phyloP scores from a whole-genome alignment of 2,329 filamentous ascomycete genomes.

The Aspergillus sp. region DNA sequence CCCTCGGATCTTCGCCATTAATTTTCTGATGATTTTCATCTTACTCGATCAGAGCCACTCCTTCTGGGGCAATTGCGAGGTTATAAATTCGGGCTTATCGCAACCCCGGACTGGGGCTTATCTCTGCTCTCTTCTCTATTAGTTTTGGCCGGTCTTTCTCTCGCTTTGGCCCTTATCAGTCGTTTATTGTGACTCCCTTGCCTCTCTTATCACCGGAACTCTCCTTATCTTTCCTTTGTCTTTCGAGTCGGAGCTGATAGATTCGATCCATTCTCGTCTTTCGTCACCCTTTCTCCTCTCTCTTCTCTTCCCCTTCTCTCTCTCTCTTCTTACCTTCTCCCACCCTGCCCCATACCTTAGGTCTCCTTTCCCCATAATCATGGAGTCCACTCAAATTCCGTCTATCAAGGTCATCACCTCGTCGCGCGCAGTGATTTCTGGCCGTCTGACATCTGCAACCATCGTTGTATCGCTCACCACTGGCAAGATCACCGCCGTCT shows the following conservation, averaged over 20 bases:
- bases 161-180: conserved; percentile 8
- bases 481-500: conserved; percentile 80
- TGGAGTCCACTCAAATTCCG: conserved; percentile 27
- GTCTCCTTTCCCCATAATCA: conserved; percentile 8
- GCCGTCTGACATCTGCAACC: conserved; percentile 76
- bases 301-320: conserved; percentile 13
- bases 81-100: conserved; percentile 9
- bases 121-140: not conserved
- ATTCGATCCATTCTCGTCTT: not conserved
- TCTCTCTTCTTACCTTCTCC: conserved; percentile 13
- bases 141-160: not conserved
- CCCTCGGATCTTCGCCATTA: not conserved
- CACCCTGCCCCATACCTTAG: conserved; percentile 5
- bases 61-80: not conserved
- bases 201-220: not conserved
- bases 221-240: conserved; percentile 2
- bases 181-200: not conserved
- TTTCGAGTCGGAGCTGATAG: not conserved
- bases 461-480: conserved; percentile 74
- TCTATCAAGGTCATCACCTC: conserved; percentile 77
- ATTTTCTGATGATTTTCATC: not conserved
- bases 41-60: conserved; percentile 10
- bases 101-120: conserved; percentile 6
- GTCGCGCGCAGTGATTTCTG: conserved; percentile 75
- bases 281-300: conserved; percentile 10